Conservation (phyloP, 2,329 filamentous ascomycete genomes). For the Trichoderma sp. region DNA sequence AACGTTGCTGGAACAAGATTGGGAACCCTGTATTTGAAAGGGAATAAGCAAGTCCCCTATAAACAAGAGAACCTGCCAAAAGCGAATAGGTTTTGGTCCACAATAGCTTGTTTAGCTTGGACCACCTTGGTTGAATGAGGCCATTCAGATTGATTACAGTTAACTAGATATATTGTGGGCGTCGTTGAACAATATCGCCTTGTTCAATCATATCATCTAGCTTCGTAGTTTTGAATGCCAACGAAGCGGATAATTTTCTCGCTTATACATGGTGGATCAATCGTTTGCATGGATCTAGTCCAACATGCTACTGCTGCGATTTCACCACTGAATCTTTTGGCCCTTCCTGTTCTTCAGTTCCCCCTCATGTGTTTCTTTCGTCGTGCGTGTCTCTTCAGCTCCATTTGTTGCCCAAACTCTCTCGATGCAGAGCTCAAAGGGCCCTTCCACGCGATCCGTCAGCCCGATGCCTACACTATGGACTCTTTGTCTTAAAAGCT, state of each 20-base stretch:
- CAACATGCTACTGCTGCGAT: not conserved
- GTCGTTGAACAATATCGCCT: not conserved
- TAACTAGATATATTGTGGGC: not conserved
- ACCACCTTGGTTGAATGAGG: not conserved
- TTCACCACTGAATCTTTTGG: constrained; percentile 42
- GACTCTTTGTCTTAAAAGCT: constrained; percentile 84
- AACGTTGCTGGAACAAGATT: too few species aligned
- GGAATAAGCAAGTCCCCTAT: too few species aligned
- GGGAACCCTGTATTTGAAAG: too few species aligned
- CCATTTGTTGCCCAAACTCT: constrained; percentile 87
- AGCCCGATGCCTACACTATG: constrained; percentile 82
- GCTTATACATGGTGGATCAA: not conserved
- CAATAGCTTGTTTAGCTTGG: not conserved
- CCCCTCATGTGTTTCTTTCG: constrained; percentile 28
- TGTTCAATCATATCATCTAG: not conserved
- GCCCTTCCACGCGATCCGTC: constrained; percentile 84
- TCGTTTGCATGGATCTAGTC: not conserved
- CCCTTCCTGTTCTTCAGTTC: constrained; percentile 42
- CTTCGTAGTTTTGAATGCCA: not conserved
- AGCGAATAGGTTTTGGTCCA: too few species aligned
- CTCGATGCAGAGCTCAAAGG: constrained; percentile 84
- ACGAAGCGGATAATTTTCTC: not conserved
- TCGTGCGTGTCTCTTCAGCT: constrained; percentile 28
- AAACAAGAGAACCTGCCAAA: too few species aligned
- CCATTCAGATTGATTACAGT: not conserved